Evolutionary conservation across 441 rosid genomes (phyloP).

Genomic region (Flueggea neowawraea): DNA sequence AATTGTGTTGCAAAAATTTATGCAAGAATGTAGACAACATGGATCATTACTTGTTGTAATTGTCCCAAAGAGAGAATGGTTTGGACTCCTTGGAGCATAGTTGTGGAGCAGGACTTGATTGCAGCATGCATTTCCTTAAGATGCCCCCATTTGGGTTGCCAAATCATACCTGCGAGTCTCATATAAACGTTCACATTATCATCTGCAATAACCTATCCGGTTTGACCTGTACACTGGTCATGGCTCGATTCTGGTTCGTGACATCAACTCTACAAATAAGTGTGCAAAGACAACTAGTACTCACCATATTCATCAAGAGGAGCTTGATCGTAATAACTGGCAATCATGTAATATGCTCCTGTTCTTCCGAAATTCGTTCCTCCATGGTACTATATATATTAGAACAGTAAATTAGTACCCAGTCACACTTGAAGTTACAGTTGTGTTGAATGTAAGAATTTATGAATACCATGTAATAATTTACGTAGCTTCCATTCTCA

Average conservation of each 20-base stretch:
- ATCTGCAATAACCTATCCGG: background rate
- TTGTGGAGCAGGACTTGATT: conserved; percentile 45
- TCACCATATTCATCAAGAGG: conserved; percentile 92
- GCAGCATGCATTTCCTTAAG: conserved; percentile 73
- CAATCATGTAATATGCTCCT: conserved; percentile 61
- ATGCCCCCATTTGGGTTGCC: conserved; percentile 93
- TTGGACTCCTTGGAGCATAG: conserved; percentile 58
- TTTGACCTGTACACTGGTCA: no score
- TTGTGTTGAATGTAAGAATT: background rate
- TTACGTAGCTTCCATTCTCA: conserved; percentile 72
- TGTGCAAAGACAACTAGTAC: background rate
- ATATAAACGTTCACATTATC: background rate
- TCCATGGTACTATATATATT: conserved; percentile 70
- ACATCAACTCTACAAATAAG: background rate
- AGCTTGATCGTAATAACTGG: conserved; percentile 90
- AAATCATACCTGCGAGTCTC: conserved; percentile 44
- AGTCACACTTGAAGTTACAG: background rate
- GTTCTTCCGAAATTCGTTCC: conserved; percentile 93
- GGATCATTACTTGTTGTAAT: conserved; percentile 47
- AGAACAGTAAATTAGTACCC: background rate
- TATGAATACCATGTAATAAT: conserved; percentile 82
- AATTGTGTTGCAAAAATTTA: background rate
- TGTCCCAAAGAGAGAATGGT: conserved; percentile 55
- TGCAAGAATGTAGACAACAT: background rate
- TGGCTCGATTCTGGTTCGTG: no score